Conservation (phyloP, 2,329 filamentous ascomycete species). For the Colletotrichum musicola region DNA sequence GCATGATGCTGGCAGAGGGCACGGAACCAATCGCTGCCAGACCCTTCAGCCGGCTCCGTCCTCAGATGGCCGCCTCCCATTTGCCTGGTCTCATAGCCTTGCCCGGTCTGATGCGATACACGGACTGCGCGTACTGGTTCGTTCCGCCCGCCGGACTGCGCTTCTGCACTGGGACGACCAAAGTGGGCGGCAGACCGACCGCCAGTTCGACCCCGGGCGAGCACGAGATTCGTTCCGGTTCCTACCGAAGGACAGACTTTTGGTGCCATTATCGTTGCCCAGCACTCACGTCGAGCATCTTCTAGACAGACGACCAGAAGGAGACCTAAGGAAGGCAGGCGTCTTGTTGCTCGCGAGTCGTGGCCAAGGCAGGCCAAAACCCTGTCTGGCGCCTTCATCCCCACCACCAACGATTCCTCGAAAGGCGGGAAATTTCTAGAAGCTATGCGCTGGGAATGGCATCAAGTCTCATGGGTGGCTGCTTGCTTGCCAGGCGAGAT, state of each 20-base stretch:
- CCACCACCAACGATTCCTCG: background rate
- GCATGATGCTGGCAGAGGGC: conserved; percentile 16
- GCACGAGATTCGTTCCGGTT: conserved; percentile 33
- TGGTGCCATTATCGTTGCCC: background rate
- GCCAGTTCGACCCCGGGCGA: conserved; percentile 30
- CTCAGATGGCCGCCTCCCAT: conserved; percentile 6
- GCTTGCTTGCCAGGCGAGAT: conserved; percentile 16
- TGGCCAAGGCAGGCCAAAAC: background rate
- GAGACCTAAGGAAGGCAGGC: no score
- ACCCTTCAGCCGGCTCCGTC: conserved; percentile 7
- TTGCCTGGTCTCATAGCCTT: conserved; percentile 25
- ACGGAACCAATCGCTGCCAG: conserved; percentile 9
- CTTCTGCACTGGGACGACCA: conserved; percentile 14
- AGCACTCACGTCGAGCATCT: conserved; percentile 23
- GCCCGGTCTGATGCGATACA: conserved; percentile 25
- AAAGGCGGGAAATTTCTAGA: conserved; percentile 22
- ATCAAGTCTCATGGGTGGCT: conserved; percentile 18
- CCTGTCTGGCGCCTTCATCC: background rate
- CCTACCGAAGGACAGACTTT: conserved; percentile 29
- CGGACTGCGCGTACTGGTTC: conserved; percentile 19
- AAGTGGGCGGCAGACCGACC: conserved; percentile 30
- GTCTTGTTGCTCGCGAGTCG: background rate
- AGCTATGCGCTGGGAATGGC: conserved; percentile 27
- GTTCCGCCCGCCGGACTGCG: conserved; percentile 31
- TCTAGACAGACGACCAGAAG: conserved; percentile 6